Evolutionary conservation across 768 basidiomycete genomes (phyloP), one percentile per base, ranked within the genome.

Genomic region (Lactifluus echinatus): DNA sequence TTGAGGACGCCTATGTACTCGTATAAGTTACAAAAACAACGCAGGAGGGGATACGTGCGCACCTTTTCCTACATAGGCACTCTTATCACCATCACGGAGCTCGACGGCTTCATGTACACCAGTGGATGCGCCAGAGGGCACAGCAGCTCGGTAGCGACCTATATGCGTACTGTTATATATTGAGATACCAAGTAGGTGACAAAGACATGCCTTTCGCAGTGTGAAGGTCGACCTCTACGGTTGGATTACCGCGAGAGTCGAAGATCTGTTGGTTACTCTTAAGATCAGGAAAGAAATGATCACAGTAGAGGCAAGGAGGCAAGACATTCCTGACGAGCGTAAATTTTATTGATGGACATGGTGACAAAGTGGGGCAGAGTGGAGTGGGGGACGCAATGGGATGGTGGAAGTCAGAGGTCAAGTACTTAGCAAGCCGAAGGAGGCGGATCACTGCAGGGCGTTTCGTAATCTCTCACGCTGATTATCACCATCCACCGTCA

Each of bases 91-190:
- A 73, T 99, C 96, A 65, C 96, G 92, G 73, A 99, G 89, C 76
- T 99, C 96, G 65, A 97, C 92, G 61, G 96, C 96, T 74, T 99
- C 96, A 72, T 99, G 92, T 64, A 90, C 77, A 77, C 96, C 96
- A 52, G 96, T 98, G 56, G 96, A 99, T 42, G 96, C 96, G 71
- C 96, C 96, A 58, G 95, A 97, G 43, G 96, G 96, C 43, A 99
- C 96, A 62, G 91, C 83, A 59, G 93, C 89, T 59, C 92, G 87
- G 87, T 84, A 98, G 63, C 83, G 86, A 59, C 94, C 94, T 95
- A 59, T 24, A 65, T 65, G 61, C n/a, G n/a, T 57, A 53, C 50
- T 56, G 65, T 57, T 56, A 47, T 53, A 60, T 15, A 45, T 57
- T 45, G 7, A 28, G 14, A 23, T 45, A 37, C 26, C 26, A 54